Evolutionary conservation across 2,329 filamentous ascomycete species (phyloP).

Genomic region (Penicillium crustosum): DNA sequence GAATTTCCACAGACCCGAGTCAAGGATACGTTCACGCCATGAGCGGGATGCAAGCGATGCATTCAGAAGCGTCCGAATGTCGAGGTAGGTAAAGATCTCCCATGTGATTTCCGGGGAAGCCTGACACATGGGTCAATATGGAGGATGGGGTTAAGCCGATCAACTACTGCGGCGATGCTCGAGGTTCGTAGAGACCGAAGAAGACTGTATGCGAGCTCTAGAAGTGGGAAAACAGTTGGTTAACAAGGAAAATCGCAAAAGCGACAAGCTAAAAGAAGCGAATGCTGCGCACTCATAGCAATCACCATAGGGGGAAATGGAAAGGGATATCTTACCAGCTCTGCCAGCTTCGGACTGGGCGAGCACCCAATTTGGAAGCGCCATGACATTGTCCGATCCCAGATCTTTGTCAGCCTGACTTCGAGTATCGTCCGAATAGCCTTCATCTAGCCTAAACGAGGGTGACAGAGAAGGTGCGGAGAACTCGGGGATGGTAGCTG

Average conservation of each 20-base stretch:
- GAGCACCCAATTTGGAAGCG: slow-evolving; percentile 57
- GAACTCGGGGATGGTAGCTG: slow-evolving; percentile 29
- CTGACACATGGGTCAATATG: slow-evolving; percentile 89
- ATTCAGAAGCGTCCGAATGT: slow-evolving; percentile 74
- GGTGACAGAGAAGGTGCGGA: slow-evolving; percentile 32
- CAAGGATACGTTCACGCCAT: slow-evolving; percentile 79
- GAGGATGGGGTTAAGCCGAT: slow-evolving; percentile 75
- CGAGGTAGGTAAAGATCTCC: slow-evolving; percentile 82
- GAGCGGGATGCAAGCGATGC: slow-evolving; percentile 75
- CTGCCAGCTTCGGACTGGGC: slow-evolving; percentile 55
- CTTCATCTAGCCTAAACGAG: slow-evolving; percentile 71
- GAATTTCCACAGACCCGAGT: slow-evolving; percentile 81
- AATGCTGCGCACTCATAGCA: neutral
- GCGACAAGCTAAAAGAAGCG: neutral
- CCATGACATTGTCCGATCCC: slow-evolving; percentile 39
- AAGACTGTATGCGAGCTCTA: slow-evolving; percentile 78
- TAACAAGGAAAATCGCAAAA: slow-evolving; percentile 14
- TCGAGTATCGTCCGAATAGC: slow-evolving; percentile 75
- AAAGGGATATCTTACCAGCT: slow-evolving; percentile 49
- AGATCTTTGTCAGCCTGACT: slow-evolving; percentile 47
- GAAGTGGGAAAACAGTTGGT: slow-evolving; percentile 15
- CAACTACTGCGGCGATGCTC: slow-evolving; percentile 75
- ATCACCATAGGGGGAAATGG: neutral
- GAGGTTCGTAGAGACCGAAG: slow-evolving; percentile 77
- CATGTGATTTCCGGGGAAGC: slow-evolving; percentile 89